Conservation (phyloP, 768 basidiomycete genomes). For the Boletus rubescentipes region DNA sequence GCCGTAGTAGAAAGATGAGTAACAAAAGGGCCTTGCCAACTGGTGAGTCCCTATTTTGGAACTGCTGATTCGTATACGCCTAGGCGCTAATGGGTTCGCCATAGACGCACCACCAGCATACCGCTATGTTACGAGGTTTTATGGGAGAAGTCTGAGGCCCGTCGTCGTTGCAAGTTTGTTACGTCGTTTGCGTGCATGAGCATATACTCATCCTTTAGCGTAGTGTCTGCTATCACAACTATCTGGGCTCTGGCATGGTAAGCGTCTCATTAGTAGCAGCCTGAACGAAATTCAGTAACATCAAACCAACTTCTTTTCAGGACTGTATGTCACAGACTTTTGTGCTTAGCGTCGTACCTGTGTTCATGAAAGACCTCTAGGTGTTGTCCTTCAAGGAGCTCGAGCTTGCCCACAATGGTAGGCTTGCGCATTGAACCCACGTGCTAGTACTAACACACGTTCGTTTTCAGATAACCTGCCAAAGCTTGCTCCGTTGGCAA, state of each 20-base stretch:
- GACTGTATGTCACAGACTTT: conserved; percentile 18
- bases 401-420: conserved; percentile 47
- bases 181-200: not conserved
- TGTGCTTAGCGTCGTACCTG: not conserved
- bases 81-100: not conserved
- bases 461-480: conserved; percentile 39
- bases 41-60: conserved; percentile 2
- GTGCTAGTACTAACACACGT: not conserved
- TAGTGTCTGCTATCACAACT: conserved; percentile 45
- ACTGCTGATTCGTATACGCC: not conserved
- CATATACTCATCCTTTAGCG: not conserved
- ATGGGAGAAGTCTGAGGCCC: conserved; percentile 59
- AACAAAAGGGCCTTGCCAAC: conserved; percentile 9
- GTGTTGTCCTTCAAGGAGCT: conserved; percentile 62
- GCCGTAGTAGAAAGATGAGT: conserved; percentile 11
- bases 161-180: conserved; percentile 49
- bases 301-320: conserved; percentile 1
- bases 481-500: conserved; percentile 52
- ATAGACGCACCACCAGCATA: conserved; percentile 53
- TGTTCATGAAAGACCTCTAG: conserved; percentile 33
- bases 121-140: conserved; percentile 56
- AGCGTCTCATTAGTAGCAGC: conserved; percentile 26
- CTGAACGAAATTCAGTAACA: not conserved
- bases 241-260: conserved; percentile 67
- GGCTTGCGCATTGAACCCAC: conserved; percentile 20